Base-by-base conservation (phyloP, 2,329 filamentous ascomycete genomes). In the Colletotrichum sp. region DNA sequence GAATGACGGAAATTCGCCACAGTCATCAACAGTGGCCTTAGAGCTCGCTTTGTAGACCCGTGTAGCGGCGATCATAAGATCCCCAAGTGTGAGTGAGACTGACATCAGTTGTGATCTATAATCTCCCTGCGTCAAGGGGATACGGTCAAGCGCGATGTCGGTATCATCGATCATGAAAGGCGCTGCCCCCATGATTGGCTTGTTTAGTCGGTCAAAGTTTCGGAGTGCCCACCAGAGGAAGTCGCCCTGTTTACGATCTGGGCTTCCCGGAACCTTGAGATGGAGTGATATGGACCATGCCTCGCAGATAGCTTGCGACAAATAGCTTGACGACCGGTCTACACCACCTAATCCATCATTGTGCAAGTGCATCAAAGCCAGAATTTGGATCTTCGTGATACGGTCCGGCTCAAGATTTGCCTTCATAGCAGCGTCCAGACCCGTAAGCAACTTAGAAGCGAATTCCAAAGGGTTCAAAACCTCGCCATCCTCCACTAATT, bases 301-400 rank as follows among this genome's bases (percentile, higher is more conserved):
- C 12, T 80, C 78, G n/a, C 76, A 76, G 8, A 81, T 80, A 10
- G 80, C 80, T 28, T 80, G 80, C 3, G 79, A 77, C 0, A 81
- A 64, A 34, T 79, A 76, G 26, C 64, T 75, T 10, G 79, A 79
- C 3, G 80, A 79, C 8, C 79, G 76, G 30, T 81, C 80, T 12
- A 79, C 71, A 5, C 80, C 80, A 6, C 69, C 67, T 8, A 69
- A 55, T 0, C 80, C 80, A 39, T 81, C 79, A 55, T 81, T 81
- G 44, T 81, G 77, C 5, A 81, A 69, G 12, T 81, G 80, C 79
- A 81, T 79, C 15, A 81, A 34, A 2, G 80, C 79, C 6, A 81
- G 26, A 5, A 81, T 75, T 65, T 80, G 80, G 12, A 81, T 75
- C 64, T 79, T 80, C 28, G 68, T 75, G 1, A 81, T 66, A 1